Conservation (phyloP, 2,329 filamentous ascomycete species). For the Fusarium sp. region DNA sequence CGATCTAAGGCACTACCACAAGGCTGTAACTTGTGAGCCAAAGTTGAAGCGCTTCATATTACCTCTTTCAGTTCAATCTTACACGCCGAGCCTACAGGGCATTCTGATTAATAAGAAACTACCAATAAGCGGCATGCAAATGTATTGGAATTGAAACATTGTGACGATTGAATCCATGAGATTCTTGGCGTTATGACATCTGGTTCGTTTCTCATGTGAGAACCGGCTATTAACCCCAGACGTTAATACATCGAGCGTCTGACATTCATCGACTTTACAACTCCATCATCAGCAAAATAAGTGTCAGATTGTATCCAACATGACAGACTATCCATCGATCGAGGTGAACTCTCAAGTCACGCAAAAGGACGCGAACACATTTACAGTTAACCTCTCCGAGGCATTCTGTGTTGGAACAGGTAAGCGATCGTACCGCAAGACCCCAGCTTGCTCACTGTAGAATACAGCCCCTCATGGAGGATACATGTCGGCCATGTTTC, state of each 20-base stretch:
- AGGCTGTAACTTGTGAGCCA: no score
- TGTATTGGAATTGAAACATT: background rate
- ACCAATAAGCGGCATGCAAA: background rate
- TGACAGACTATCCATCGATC: constrained; percentile 13
- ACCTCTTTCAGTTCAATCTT: background rate
- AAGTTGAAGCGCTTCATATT: background rate
- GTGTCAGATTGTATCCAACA: background rate
- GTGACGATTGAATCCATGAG: background rate
- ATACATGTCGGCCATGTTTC: constrained; percentile 60
- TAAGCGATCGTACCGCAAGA: background rate
- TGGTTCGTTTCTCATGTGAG: background rate
- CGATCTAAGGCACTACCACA: no score
- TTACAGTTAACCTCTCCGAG: constrained; percentile 30
- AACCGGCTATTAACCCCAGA: background rate
- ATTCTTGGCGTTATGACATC: background rate
- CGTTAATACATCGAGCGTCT: background rate
- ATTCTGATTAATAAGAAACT: background rate
- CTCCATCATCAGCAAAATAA: background rate
- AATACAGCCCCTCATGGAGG: constrained; percentile 62
- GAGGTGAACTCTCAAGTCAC: constrained; percentile 26
- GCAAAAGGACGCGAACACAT: constrained; percentile 15
- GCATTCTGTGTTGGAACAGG: constrained; percentile 38
- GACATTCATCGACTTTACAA: background rate
- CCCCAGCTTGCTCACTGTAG: background rate
- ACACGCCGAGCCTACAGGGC: background rate